A percentile compares a stretch with the other conserved stretches of the same genome.
phyloP scores from a whole-genome alignment of 441 rosid genomes.

The California macrophylla region DNA sequence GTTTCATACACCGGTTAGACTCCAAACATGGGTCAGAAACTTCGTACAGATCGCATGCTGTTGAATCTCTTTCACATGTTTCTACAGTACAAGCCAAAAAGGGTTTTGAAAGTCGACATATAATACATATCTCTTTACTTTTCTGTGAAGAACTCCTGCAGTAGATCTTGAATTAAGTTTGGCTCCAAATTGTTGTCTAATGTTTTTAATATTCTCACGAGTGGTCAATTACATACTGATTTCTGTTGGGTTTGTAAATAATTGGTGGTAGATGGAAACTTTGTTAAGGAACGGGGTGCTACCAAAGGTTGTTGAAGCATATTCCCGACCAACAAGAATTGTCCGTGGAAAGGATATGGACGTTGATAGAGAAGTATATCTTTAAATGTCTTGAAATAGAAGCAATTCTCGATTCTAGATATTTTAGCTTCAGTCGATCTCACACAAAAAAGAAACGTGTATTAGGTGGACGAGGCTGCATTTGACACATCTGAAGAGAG shows the following conservation, averaged over 20 bases:
- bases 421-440: neutral
- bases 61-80: neutral
- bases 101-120: neutral
- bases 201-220: neutral
- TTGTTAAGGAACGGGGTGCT: conserved; percentile 52
- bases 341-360: conserved; percentile 79
- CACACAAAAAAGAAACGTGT: no score
- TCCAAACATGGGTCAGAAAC: neutral
- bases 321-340: conserved; percentile 95
- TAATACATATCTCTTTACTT: neutral
- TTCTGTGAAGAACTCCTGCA: no score
- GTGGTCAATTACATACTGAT: neutral
- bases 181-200: neutral
- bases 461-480: conserved; percentile 83
- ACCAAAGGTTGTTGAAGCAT: conserved; percentile 76
- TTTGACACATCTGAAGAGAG: conserved; percentile 71
- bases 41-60: neutral
- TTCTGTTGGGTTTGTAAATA: conserved; percentile 9
- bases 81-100: neutral
- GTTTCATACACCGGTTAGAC: neutral
- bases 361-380: conserved; percentile 47
- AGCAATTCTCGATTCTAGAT: neutral
- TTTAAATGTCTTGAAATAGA: neutral
- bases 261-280: conserved; percentile 57
- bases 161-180: no score